These are phyloP conservation scores for Entophlyctis luteolus DNA, from an alignment of 192 early-diverging fungal genomes.

Conservation along the genomic window DNA sequence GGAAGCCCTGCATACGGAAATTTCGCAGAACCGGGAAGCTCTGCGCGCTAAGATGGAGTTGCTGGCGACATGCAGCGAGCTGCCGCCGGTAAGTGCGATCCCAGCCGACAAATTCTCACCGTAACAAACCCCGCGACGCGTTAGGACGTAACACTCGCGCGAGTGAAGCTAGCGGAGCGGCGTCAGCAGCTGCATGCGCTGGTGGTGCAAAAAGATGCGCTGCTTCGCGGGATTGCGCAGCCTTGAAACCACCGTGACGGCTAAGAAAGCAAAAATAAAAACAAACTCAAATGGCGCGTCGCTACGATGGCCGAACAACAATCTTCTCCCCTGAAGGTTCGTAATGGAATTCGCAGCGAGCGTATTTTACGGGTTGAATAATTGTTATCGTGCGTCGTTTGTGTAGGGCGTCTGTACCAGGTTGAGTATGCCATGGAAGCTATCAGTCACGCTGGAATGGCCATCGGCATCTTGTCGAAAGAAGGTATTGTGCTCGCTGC, in stretches of 20 bases:
- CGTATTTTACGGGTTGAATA: too few species aligned
- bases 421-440: constrained; percentile 99
- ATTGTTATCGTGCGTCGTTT: too few species aligned
- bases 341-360: too few species aligned
- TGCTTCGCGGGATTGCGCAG: neutral
- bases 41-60: neutral
- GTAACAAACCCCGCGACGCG: neutral
- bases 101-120: neutral
- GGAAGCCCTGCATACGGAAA: neutral
- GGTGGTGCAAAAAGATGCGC: neutral
- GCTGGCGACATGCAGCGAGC: neutral
- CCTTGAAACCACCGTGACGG: neutral
- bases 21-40: neutral
- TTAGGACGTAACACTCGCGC: neutral
- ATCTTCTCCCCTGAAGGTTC: neutral
- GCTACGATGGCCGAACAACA: neutral
- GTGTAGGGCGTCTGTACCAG: constrained; percentile 98
- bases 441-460: constrained; percentile 93
- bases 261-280: neutral
- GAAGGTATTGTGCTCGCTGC: constrained; percentile 97
- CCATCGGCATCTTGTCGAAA: constrained; percentile 83
- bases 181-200: neutral
- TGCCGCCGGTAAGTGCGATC: neutral
- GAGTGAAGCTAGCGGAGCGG: neutral
- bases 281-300: neutral